Conservation (phyloP, 202 grass and related monocot species). For the Bolboschoenoplectus hybrid region DNA sequence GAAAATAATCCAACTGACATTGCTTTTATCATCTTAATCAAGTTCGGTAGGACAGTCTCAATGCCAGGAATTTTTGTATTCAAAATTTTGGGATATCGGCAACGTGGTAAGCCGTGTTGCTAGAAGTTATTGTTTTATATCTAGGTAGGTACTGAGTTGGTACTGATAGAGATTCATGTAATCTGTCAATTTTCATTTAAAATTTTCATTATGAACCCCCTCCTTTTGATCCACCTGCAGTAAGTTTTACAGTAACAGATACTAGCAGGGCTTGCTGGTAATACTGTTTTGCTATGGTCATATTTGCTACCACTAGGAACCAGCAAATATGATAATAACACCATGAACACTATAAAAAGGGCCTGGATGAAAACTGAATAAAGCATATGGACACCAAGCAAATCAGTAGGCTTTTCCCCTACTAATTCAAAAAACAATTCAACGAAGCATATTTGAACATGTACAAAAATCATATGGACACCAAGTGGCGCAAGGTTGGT, state of each 20-base stretch:
- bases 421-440: neutral
- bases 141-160: neutral
- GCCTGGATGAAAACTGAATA: neutral
- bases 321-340: neutral
- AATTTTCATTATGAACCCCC: neutral
- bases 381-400: neutral
- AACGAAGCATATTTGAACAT: neutral
- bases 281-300: neutral
- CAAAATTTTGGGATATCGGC: neutral
- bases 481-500: neutral
- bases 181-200: neutral
- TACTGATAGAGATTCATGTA: neutral
- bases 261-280: neutral
- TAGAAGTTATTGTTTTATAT: neutral
- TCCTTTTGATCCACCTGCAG: neutral
- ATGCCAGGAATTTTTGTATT: neutral
- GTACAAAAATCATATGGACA: neutral
- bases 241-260: neutral
- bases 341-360: neutral
- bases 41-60: neutral
- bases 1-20: neutral
- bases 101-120: neutral
- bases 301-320: neutral
- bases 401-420: neutral
- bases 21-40: neutral